Percentiles rank a stretch among this genome's conserved stretches.
Evolutionary conservation across 371 early-diverging fungal genomes (phyloP).

Genomic region (Mortierella sp.): DNA sequence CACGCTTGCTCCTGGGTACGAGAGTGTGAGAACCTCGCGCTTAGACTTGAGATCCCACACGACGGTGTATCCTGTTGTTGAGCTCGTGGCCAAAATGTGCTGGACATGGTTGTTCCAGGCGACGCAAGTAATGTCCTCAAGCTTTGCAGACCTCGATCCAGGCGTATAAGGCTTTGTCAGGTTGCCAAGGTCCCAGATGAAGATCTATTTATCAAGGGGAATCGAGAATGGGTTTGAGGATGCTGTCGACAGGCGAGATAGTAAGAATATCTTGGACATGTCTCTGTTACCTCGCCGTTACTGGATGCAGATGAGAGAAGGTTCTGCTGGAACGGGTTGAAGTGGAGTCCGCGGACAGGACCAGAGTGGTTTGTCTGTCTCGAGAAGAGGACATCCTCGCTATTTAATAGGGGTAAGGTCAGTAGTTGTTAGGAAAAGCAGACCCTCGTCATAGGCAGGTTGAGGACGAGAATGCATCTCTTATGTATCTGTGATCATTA

Average conservation of each 20-base stretch:
- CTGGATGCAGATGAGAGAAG: slow-evolving; percentile 92
- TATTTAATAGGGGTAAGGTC: slow-evolving; percentile 12
- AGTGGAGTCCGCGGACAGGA: slow-evolving; percentile 91
- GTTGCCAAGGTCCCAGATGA: slow-evolving; percentile 94
- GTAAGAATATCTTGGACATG: neutral
- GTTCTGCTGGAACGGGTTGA: slow-evolving; percentile 89
- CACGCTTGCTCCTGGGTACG: slow-evolving; percentile 71
- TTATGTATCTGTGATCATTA: neutral
- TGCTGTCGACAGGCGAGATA: neutral
- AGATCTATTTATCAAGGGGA: slow-evolving; percentile 65
- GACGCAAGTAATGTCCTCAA: slow-evolving; percentile 90
- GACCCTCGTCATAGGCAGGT: slow-evolving; percentile 3
- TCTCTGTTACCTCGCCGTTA: slow-evolving; percentile 83
- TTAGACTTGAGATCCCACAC: slow-evolving; percentile 95
- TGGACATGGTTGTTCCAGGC: slow-evolving; percentile 95
- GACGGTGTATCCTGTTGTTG: slow-evolving; percentile 92
- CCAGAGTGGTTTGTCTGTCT: slow-evolving; percentile 84
- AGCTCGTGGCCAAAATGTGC: slow-evolving; percentile 93
- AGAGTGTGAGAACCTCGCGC: slow-evolving; percentile 87
- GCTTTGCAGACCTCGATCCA: slow-evolving; percentile 82
- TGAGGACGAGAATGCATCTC: neutral
- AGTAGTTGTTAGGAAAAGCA: too few relatives aligned
- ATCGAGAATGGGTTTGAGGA: neutral
- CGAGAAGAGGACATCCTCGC: slow-evolving; percentile 69
- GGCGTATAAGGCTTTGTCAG: slow-evolving; percentile 90